These are phyloP conservation scores for Trametes villosa DNA, from an alignment of 768 basidiomycete species.

Conservation along the genomic window DNA sequence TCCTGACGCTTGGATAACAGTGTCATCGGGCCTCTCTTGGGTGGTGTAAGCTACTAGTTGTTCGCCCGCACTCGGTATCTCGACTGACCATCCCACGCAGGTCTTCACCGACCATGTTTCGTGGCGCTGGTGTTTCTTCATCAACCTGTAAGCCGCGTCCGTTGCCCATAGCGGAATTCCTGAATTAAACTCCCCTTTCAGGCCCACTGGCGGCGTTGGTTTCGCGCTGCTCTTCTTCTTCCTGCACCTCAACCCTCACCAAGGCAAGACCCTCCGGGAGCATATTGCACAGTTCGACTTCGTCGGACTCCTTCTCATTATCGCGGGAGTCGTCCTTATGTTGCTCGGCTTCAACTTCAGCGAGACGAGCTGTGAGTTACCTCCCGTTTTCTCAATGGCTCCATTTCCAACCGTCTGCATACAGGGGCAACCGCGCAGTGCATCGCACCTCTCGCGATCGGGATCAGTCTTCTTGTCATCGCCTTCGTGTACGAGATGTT, in stretches of 20 bases:
- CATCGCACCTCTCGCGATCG: slow-evolving; percentile 64
- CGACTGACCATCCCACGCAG: slow-evolving; percentile 37
- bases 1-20: slow-evolving; percentile 34
- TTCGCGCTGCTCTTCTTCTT: slow-evolving; percentile 67
- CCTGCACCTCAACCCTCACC: slow-evolving; percentile 79
- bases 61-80: background rate
- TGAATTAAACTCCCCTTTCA: slow-evolving; percentile 32
- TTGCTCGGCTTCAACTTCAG: slow-evolving; percentile 77
- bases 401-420: background rate
- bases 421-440: slow-evolving; percentile 64
- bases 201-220: slow-evolving; percentile 75
- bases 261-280: slow-evolving; percentile 56
- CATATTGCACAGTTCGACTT: slow-evolving; percentile 76
- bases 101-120: slow-evolving; percentile 73
- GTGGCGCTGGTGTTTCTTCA: slow-evolving; percentile 88
- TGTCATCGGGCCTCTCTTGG: slow-evolving; percentile 78
- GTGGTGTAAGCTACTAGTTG: slow-evolving; percentile 60
- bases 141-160: slow-evolving; percentile 56
- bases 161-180: background rate
- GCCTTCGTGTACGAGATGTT: slow-evolving; percentile 61
- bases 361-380: slow-evolving; percentile 62
- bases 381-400: background rate
- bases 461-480: slow-evolving; percentile 53
- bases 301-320: slow-evolving; percentile 63
- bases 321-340: slow-evolving; percentile 67